Base-by-base conservation (phyloP, 257 asterid species). In the Echium plantagineum region DNA sequence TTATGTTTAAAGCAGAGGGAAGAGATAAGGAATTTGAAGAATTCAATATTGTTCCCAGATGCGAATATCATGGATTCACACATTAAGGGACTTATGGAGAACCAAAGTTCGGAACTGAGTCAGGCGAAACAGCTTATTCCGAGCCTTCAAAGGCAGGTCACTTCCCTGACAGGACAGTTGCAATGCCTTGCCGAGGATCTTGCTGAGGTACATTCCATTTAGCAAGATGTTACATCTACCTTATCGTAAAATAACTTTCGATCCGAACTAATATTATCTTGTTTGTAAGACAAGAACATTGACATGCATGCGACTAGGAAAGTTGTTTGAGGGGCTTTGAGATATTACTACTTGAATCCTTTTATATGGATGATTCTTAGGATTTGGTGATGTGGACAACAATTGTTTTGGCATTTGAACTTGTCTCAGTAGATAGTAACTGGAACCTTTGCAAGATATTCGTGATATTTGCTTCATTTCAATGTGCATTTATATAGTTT, bases 1-100 rank as follows among this genome's bases (percentile, higher is more conserved):
- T 68, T 91, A 78, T 88, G 98, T 82, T 73, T 91, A 80, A 85
- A 84, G 82, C 98, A 88, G 73, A 88, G 95, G 82, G 96, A 85
- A 66, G 97, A 91, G 85, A 88, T 88, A 56, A 88, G 81, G 86
- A 80, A 90, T 18, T 75, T 91, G 60, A 88, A 91, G 73, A 88
- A 46, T 59, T 79, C 83, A 8, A 59, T 91, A 62, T 74, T 91
- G 32, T 91, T 91, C 80, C 97, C 96, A 18, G 98, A 88, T 28
- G 81, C 13, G 10, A 42, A 42, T 42, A 15, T 74, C 17, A 68
- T 74, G 80, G 84, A 78, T 71, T 74, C 83, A n/a, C 90, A 83
- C 59, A 71, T 85, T 70, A 82, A 82, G 48, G 78, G 74, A 38
- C 61, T 88, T 63, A 57, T 91, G 63, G 94, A 81, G 77, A 84